Percentiles rank a stretch among this genome's conserved stretches.
phyloP scores from a whole-genome alignment of 78 protist genomes.

The Dictyostelium discoideum region dicty_2.7 NC_007091.3:917501-918000 shows the following conservation, averaged over 20 bases:
- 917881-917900: neutral
- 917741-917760: neutral
- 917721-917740: neutral
- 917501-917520: too few species aligned
- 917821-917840: neutral
- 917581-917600: too few species aligned
- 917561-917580: too few species aligned
- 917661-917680: too few species aligned
- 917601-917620: too few species aligned
- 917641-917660: too few species aligned
- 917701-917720: neutral
- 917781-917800: slow-evolving; percentile 6
- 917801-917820: slow-evolving; percentile 21
- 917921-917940: neutral
- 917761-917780: neutral
- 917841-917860: neutral
- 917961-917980: neutral
- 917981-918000: neutral
- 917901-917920: neutral
- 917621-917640: too few species aligned
- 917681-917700: neutral
- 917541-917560: too few species aligned
- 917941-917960: slow-evolving; percentile 36
- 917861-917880: neutral
- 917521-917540: too few species aligned